Evolutionary conservation across 352 stramenopile species (phyloP).

Genomic region (Phytopythium delawarense): DNA sequence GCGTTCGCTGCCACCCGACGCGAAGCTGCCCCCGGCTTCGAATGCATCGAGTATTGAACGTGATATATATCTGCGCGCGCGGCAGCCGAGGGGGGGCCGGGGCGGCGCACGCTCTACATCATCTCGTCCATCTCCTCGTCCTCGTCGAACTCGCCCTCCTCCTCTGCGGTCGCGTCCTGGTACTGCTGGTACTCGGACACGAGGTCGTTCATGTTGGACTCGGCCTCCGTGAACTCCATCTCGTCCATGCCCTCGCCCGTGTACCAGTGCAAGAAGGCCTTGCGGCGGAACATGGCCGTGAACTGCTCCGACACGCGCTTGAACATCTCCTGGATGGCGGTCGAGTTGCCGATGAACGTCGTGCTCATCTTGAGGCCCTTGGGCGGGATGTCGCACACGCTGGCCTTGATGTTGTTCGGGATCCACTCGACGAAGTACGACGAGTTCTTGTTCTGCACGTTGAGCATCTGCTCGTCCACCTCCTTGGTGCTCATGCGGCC

Average conservation of each 20-base stretch:
- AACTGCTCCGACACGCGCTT: constrained; percentile 99
- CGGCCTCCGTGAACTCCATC: constrained; percentile 99
- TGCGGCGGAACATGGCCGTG: constrained; percentile 99
- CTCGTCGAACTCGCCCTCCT: constrained; percentile 97
- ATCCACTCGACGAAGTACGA: constrained; percentile 99
- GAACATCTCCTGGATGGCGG: constrained; percentile 99
- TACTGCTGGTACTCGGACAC: constrained; percentile 99
- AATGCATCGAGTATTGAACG: constrained; percentile 50
- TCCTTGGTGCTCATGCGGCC: constrained; percentile 99
- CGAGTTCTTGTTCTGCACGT: constrained; percentile 99
- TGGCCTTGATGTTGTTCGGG: constrained; percentile 99
- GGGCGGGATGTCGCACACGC: constrained; percentile 98
- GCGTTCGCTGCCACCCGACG: constrained; percentile 23
- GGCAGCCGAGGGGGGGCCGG: constrained; percentile 35
- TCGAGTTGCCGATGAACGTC: constrained; percentile 99
- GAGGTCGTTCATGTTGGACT: constrained; percentile 99
- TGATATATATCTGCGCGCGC: constrained; percentile 57
- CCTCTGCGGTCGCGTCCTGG: constrained; percentile 98
- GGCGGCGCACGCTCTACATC: constrained; percentile 72
- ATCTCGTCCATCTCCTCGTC: constrained; percentile 94
- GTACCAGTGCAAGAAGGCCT: constrained; percentile 99
- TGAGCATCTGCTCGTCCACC: constrained; percentile 99
- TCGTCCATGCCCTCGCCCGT: constrained; percentile 99
- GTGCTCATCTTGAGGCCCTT: constrained; percentile 98
- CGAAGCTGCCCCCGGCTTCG: constrained; percentile 23